Percentiles rank a stretch among this genome's conserved stretches.
phyloP scores from a whole-genome alignment of 305 asterid species.

The Rubia occidens region DNA sequence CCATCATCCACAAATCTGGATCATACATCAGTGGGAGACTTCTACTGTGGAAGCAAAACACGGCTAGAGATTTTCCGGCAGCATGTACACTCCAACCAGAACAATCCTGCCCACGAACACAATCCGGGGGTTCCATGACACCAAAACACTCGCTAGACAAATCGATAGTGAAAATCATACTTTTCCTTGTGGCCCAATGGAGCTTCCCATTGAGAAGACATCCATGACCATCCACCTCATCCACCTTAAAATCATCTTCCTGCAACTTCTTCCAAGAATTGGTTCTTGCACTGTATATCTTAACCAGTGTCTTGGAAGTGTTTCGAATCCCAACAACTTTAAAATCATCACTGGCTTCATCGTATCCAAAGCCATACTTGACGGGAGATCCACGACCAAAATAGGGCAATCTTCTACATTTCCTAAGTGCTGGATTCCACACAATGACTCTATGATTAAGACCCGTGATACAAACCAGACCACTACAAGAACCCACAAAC shows the following conservation, averaged over 20 bases:
- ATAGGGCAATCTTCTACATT: background rate
- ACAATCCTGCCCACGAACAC: background rate
- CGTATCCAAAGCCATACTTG: background rate
- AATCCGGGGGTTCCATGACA: background rate
- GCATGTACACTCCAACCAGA: background rate
- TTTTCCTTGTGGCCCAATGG: background rate
- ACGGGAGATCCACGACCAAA: background rate
- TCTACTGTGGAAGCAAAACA: background rate
- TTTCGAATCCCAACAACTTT: background rate
- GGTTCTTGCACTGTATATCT: conserved; percentile 1
- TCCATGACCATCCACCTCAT: background rate
- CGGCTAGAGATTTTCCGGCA: background rate
- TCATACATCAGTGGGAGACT: background rate
- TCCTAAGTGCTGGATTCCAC: background rate
- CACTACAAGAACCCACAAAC: background rate
- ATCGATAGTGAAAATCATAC: background rate
- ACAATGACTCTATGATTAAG: background rate
- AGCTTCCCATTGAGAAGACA: background rate
- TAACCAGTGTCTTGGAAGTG: background rate
- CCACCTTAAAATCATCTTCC: background rate
- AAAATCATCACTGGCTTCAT: background rate
- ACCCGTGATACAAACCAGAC: background rate
- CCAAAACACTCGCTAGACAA: background rate
- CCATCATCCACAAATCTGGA: background rate
- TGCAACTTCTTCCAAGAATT: background rate